A percentile compares a stretch with the other conserved stretches of the same genome.
phyloP scores from a whole-genome alignment of 352 stramenopile genomes.

The Blastocystis sp. region DNA sequence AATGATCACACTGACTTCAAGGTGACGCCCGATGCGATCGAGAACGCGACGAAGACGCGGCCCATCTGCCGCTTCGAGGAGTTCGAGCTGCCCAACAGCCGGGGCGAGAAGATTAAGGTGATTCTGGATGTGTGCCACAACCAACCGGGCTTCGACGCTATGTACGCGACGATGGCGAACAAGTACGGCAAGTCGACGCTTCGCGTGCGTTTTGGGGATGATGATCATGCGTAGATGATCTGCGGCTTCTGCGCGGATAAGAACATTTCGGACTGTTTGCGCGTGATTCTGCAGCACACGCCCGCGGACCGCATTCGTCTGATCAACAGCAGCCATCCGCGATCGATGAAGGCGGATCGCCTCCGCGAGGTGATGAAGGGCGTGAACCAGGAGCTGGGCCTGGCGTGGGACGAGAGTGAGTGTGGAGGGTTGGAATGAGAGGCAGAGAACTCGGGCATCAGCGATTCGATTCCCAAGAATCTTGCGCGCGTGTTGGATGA shows the following conservation, averaged over 20 bases:
- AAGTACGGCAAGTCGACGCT: constrained; percentile 15
- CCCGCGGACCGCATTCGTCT: constrained; percentile 8
- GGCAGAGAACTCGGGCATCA: constrained; percentile 26
- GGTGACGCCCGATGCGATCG: constrained; percentile 17
- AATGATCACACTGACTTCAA: constrained; percentile 31
- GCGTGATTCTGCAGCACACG: constrained; percentile 34
- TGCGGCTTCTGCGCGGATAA: constrained; percentile 70
- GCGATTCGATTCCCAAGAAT: constrained; percentile 38
- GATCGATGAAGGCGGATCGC: constrained; percentile 45
- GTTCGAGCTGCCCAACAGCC: constrained; percentile 44
- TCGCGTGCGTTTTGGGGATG: background rate
- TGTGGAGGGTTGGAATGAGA: background rate
- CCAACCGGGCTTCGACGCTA: constrained; percentile 52
- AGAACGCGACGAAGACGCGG: constrained; percentile 5
- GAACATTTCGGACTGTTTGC: constrained; percentile 59
- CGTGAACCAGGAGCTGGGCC: background rate
- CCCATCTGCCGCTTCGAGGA: constrained; percentile 68
- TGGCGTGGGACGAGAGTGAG: constrained; percentile 27
- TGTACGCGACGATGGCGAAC: constrained; percentile 43
- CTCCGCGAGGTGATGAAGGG: constrained; percentile 23
- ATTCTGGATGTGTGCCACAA: constrained; percentile 66
- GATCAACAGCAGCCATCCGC: constrained; percentile 66
- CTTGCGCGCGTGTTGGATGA: constrained; percentile 32
- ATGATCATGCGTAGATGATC: constrained; percentile 37
- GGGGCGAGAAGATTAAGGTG: constrained; percentile 34